Base-by-base conservation (phyloP, 2,329 filamentous ascomycete species). In the Endoconidiophora polonica region DNA sequence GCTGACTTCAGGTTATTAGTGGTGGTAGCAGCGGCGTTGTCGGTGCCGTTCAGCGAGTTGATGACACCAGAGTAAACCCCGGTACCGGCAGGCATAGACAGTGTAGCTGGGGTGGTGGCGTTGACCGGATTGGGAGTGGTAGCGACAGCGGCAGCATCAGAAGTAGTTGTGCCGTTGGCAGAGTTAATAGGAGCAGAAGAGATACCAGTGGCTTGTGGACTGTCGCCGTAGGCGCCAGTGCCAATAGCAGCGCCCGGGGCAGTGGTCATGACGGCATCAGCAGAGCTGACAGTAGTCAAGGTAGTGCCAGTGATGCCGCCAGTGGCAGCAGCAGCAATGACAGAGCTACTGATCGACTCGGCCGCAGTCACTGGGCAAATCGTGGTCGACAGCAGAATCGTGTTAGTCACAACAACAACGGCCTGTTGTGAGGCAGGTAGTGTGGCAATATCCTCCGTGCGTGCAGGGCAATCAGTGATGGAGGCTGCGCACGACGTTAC, bases 401-500 rank as follows among this genome's bases (percentile, higher is more conserved):
- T 66, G 57, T 67, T 59, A 52, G 66, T 69, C 54, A 65, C 61
- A 46, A 63, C 56, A 50, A 59, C 54, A 50, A 60, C 60, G 46
- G 57, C 52, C 58, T 60, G 62, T 54, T 65, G 60, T 12, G 58
- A 56, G 54, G 62, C 61, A 53, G 66, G 63, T 5, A 48, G 39
- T 33, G 38, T 29, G 20, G 46, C 46, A 48, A 64, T 57, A 46
- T 57, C 62, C 26, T 63, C 59, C 49, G 49, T 46, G 23, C 54
- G 54, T 53, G 62, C 61, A 49, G 66, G 66, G 63, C 75, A 79
- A 73, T 76, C 65, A 62, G 73, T 75, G 60, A 76, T 68, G 50
- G 68, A 72, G 50, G 74, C 65, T 55, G 66, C 71, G 60, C 74
- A 78, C 51, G 71, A 76, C 57, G 69, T 77, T 63, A 77, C 66